A percentile compares a stretch with the other conserved stretches of the same genome.
phyloP scores from a whole-genome alignment of 441 rosid genomes.

The Pelargonium australe region DNA sequence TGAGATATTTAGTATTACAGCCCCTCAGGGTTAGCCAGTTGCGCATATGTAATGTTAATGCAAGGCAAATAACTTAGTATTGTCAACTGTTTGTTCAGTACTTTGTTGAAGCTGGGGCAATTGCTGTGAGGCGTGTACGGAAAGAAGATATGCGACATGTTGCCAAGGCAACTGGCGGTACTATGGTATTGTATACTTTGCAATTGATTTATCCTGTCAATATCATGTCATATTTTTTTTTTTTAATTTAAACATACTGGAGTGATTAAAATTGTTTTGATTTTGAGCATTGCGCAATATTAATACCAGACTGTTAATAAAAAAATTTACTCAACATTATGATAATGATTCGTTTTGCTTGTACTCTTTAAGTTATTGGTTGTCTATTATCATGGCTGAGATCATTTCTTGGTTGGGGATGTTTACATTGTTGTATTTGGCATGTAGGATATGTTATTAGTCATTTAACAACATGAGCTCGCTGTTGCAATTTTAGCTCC shows the following conservation, averaged over 20 bases:
- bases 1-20: not conserved
- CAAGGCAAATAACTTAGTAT: not conserved
- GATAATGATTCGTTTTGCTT: not conserved
- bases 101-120: conserved; percentile 93
- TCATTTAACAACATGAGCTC: not conserved
- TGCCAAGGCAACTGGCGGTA: conserved; percentile 98
- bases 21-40: not conserved
- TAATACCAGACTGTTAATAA: too few species aligned
- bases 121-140: conserved; percentile 92
- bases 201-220: conserved; percentile 4
- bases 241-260: too few species aligned
- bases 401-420: not conserved
- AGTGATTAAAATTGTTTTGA: too few species aligned
- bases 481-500: too few species aligned
- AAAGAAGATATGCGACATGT: conserved; percentile 98
- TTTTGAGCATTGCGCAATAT: too few species aligned
- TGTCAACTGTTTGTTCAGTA: conserved; percentile 44
- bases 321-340: not conserved
- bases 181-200: conserved; percentile 41
- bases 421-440: not conserved
- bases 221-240: not conserved
- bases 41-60: not conserved
- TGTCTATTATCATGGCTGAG: not conserved
- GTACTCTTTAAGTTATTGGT: not conserved
- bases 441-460: not conserved